Conservation (phyloP, 805 yeast species). For the Pichia scutulata region DNA sequence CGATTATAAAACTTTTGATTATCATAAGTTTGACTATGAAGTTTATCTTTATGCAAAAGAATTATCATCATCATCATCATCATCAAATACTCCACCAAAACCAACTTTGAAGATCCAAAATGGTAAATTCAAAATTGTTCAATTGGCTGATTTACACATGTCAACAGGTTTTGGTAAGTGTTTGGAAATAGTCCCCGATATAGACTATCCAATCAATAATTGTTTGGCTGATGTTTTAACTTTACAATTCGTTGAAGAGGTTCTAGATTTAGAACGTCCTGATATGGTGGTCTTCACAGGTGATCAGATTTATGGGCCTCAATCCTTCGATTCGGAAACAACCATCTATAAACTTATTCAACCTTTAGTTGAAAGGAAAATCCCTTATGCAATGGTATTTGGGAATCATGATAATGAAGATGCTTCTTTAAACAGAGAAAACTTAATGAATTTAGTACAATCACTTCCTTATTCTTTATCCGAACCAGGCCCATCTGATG, state of each 20-base stretch:
- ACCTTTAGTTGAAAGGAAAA: conserved; percentile 54
- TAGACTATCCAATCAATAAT: conserved; percentile 29
- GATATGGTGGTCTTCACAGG: conserved; percentile 85
- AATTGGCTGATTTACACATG: conserved; percentile 87
- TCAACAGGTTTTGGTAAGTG: conserved; percentile 81
- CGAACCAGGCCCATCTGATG: conserved; percentile 51
- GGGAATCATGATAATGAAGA: conserved; percentile 97
- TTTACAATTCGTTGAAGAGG: conserved; percentile 46
- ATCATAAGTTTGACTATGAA: conserved; percentile 13
- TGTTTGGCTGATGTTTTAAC: conserved; percentile 83
- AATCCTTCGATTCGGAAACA: conserved; percentile 73
- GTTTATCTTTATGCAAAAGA: conserved; percentile 10
- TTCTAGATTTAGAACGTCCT: conserved; percentile 70
- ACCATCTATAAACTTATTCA: conserved; percentile 68
- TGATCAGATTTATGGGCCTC: conserved; percentile 82
- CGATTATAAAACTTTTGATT: conserved; percentile 1
- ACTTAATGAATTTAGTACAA: conserved; percentile 49
- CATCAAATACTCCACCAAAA: conserved; percentile 23
- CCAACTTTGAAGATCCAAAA: conserved; percentile 35
- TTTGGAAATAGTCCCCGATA: conserved; percentile 56
- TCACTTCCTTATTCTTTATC: conserved; percentile 65
- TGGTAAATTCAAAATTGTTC: conserved; percentile 68
- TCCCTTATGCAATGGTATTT: conserved; percentile 79
- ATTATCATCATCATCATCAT: conserved; percentile 16
- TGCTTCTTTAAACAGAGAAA: conserved; percentile 54